phyloP scores from a whole-genome alignment of 2,329 filamentous ascomycete species.

The Neobulgaria alba region DNA sequence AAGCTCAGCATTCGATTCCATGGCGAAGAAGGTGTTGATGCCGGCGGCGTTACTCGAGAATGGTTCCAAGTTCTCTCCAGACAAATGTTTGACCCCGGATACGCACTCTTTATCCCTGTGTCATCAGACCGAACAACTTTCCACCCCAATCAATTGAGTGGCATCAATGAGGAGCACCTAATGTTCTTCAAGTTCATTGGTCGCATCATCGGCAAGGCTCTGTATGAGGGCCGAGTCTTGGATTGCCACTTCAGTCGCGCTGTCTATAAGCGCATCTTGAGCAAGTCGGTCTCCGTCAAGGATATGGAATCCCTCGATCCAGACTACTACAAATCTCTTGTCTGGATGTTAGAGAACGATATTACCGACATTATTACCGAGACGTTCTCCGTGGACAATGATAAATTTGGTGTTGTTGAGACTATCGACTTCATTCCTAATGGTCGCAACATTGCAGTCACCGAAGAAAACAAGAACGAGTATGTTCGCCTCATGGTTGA shows the following conservation, averaged over 20 bases:
- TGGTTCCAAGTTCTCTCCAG: conserved; percentile 98
- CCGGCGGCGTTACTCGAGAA: conserved; percentile 92
- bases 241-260: conserved; percentile 99
- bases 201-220: conserved; percentile 92
- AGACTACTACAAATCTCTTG: conserved; percentile 96
- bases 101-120: conserved; percentile 91
- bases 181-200: conserved; percentile 99
- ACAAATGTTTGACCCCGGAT: conserved; percentile 99
- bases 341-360: conserved; percentile 98
- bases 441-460: conserved; percentile 86
- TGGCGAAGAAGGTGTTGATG: conserved; percentile 94
- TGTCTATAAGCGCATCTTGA: conserved; percentile 95
- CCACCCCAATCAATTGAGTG: conserved; percentile 92
- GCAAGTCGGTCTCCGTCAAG: conserved; percentile 92
- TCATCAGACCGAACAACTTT: conserved; percentile 97
- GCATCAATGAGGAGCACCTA: conserved; percentile 89
- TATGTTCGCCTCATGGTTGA: conserved; percentile 93
- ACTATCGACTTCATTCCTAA: conserved; percentile 80
- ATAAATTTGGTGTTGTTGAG: conserved; percentile 85
- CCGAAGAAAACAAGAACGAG: conserved; percentile 97
- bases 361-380: conserved; percentile 97
- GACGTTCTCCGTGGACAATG: conserved; percentile 88
- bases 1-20: conserved; percentile 98
- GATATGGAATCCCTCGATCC: conserved; percentile 99
- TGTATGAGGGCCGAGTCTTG: conserved; percentile 91